Evolutionary conservation across 2,329 filamentous ascomycete species (phyloP), one percentile per base, ranked within the genome.

Genomic region (Aureobasidium sp.): DNA sequence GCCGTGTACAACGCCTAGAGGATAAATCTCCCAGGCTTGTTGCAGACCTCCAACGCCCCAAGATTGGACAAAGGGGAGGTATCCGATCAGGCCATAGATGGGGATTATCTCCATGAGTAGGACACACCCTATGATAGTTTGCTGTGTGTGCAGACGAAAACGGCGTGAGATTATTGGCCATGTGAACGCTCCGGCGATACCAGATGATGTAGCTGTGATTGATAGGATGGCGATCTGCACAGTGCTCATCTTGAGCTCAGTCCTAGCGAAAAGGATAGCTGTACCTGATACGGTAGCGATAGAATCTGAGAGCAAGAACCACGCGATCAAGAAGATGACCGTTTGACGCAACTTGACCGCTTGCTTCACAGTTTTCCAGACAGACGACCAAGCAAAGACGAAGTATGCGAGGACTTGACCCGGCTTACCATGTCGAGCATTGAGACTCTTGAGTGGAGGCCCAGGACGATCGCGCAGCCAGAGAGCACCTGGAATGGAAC

Each of bases 211-310:
- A 17, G 88, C 89, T 62, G 95, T 91, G 57, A 96, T 90, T 65
- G 90, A 95, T 66, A 97, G 91, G 69, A 95, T 78, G 1, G 90
- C 93, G 29, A 96, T 77, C 0, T 88, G 87, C 73, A 90, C 91
- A 0, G 91, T 88, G 65, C 85, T 82, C 90, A 97, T 96, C 66
- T 89, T 83, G 15, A 97, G 79, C 69, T 92, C 84, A 0, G 91
- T 96, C 73, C 95, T 95, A 23, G 91, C 93, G 70, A 95, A 96
- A 10, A 97, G 79, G 29, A 96, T 90, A 1, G 93, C 92, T 0
- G 92, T 96, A n/a, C 90, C 92, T 25, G 89, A 93, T 0, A 95
- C 91, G 0, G 93, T 96, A 2, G 93, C 93, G 62, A 96, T 89
- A 25, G 90, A 90, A 69, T 97, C 93, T 2, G 90, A 95, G 2